Base-by-base conservation (phyloP, 768 basidiomycete species). In the Coprinopsis strossmayeri region DNA sequence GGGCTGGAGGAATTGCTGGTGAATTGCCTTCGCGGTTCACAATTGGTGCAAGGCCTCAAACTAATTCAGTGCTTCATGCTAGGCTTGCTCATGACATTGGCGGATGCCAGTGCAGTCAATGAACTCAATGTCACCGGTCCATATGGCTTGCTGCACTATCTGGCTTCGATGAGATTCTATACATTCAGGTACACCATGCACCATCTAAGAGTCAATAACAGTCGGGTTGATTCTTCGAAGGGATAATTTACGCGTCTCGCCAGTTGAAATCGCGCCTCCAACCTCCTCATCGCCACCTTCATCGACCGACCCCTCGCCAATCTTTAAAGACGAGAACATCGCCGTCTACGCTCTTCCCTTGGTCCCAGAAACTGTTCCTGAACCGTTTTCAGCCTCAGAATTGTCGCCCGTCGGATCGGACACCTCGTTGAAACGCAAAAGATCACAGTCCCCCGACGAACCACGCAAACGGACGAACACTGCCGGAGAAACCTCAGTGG, bases 1-100 rank as follows among this genome's bases (percentile, higher is more conserved):
- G 84, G 53, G 69, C 74, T 12, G 77, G 78, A 48, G 93, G 93
- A 9, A 64, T 95, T 40, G 70, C 87, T 53, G 91, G 92, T 89
- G 57, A 45, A 73, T 27, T 42, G 18, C n/a, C n/a, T n/a, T n/a
- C n/a, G n/a, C n/a, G n/a, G n/a, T n/a, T n/a, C n/a, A n/a, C n/a
- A n/a, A n/a, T n/a, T n/a, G n/a, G n/a, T n/a, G n/a, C n/a, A n/a
- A n/a, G n/a, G n/a, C n/a, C n/a, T n/a, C n/a, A n/a, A n/a, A 28
- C 38, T 34, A 34, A 27, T 44, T 43, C 26, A 58, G 10, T 3
- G 17, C n/a, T 35, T 13, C n/a, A 15, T 27, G 12, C 11, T 17
- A 88, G 91, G 91, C 0, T 60, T 91, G 9, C 50, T 91, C 18
- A 88, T 94, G 88, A 79, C 80, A 1, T 70, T 86, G 49, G 88